A percentile compares a stretch with the other conserved stretches of the same genome.
phyloP scores from a whole-genome alignment of 352 stramenopile genomes.

The Phytophthora colocasiae region DNA sequence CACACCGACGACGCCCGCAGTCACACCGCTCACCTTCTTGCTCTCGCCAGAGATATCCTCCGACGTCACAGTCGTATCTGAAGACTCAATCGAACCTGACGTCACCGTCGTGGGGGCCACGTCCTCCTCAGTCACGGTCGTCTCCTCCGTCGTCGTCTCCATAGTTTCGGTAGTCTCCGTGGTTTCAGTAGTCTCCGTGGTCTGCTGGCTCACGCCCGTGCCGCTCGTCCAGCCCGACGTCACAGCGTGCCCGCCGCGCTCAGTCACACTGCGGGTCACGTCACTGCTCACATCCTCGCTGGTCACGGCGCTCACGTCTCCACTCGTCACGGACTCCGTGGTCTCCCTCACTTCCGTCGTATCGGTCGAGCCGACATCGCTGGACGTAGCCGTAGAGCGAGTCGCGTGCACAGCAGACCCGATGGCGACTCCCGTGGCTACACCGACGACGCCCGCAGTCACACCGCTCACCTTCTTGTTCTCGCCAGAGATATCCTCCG shows the following conservation, averaged over 20 bases:
- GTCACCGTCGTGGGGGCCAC: background rate
- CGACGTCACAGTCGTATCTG: background rate
- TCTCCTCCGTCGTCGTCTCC: background rate
- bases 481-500: background rate
- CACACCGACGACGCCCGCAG: background rate
- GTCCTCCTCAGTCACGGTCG: background rate
- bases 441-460: constrained; percentile 1
- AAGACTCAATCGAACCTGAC: background rate
- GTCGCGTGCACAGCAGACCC: constrained; percentile 13
- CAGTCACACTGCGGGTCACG: constrained; percentile 10
- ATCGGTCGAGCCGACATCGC: constrained; percentile 2
- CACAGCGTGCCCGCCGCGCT: constrained; percentile 1
- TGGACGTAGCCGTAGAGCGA: constrained; percentile 3
- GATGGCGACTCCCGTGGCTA: constrained; percentile 1
- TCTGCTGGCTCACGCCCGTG: background rate
- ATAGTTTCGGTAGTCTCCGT: background rate
- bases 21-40: constrained; percentile 1
- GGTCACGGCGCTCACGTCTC: background rate
- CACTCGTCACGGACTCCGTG: too few species aligned
- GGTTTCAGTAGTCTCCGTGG: background rate
- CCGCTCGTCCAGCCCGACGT: background rate
- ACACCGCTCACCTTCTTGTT: constrained; percentile 1
- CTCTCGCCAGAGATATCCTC: background rate
- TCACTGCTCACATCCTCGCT: background rate
- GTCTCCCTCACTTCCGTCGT: background rate